These are phyloP conservation scores for Hortiboletus flavorubellus DNA, from an alignment of 768 basidiomycete genomes.

Conservation along the genomic window DNA sequence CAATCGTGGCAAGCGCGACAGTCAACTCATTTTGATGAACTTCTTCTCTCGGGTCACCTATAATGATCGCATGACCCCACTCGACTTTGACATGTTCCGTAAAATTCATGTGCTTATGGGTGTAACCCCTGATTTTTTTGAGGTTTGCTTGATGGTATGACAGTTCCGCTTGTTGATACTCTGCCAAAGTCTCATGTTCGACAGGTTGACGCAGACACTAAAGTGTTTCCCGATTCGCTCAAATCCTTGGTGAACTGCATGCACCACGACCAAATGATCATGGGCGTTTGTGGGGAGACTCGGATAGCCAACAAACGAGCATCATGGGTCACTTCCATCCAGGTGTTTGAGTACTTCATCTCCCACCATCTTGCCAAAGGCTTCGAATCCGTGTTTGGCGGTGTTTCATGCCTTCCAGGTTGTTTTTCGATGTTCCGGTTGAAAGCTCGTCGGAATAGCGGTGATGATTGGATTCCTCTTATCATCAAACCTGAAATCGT, in stretches of 20 bases:
- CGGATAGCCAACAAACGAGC: conserved; percentile 98
- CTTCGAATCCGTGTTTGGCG: conserved; percentile 98
- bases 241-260: conserved; percentile 94
- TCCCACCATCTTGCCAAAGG: conserved; percentile 98
- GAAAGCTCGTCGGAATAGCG: conserved; percentile 83
- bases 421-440: conserved; percentile 99
- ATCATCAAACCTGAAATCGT: conserved; percentile 97
- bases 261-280: conserved; percentile 98
- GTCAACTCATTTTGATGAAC: conserved; percentile 98
- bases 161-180: conserved; percentile 23
- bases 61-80: conserved; percentile 96
- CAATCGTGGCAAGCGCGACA: conserved; percentile 97
- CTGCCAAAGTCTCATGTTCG: conserved; percentile 8
- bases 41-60: conserved; percentile 99
- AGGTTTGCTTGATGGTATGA: conserved; percentile 91
- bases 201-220: conserved; percentile 98
- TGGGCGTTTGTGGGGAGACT: conserved; percentile 99
- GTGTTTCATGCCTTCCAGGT: conserved; percentile 98
- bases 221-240: conserved; percentile 88
- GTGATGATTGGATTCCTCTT: conserved; percentile 97
- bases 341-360: conserved; percentile 99
- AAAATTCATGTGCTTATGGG: conserved; percentile 97
- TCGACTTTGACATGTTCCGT: conserved; percentile 97
- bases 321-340: conserved; percentile 98
- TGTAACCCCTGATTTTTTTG: conserved; percentile 98